Evolutionary conservation across 1,139 yeast species (phyloP), one percentile per base, ranked within the genome.

Genomic region (Saccharomyces hybrid): DNA sequence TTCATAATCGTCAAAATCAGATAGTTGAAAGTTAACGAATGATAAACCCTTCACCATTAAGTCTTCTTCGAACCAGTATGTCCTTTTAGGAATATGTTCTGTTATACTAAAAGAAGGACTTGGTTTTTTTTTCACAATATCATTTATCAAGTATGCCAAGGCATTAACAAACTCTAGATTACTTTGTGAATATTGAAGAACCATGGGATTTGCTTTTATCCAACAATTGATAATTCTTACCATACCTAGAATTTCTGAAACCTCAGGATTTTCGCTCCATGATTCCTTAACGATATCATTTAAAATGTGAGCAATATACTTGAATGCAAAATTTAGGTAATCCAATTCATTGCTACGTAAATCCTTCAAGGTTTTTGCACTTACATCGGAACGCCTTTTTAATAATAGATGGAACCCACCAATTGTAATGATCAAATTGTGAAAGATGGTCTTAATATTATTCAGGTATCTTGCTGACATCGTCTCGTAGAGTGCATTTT

Each of bases 41-140:
- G 73, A 71, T 61, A 82, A 84, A 56, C 84, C 90, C 57, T 80
- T 80, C 57, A 83, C 71, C 14, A 76, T 69, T 8, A 84, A 81
- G 70, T 86, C 95, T 61, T 85, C 93, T 47, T 73, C 69, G 62
- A 84, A 85, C 55, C 78, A 79, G 58, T 82, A 79, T 1, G 68
- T 65, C 65, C 91, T 73, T n/a, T 65, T 58, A 14, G 79, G 78
- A 47, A 71, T 68, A 28, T 61, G 57, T n/a, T 57, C 55, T 3
- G 51, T 26, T 13, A 49, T 23, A 5, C 52, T 44, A 2, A 49
- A 51, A 7, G 50, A 26, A 13, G 55, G 47, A 7, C 55, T 47
- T 25, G 51, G 49, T n/a, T 56, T 55, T 28, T 55, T 57, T 7
- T 61, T 63, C 38, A 64, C 53, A 13, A 71, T 61, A 26, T 57